phyloP scores from a whole-genome alignment of 495 filamentous ascomycete species.

The Thermothielavioides terrestris region DNA sequence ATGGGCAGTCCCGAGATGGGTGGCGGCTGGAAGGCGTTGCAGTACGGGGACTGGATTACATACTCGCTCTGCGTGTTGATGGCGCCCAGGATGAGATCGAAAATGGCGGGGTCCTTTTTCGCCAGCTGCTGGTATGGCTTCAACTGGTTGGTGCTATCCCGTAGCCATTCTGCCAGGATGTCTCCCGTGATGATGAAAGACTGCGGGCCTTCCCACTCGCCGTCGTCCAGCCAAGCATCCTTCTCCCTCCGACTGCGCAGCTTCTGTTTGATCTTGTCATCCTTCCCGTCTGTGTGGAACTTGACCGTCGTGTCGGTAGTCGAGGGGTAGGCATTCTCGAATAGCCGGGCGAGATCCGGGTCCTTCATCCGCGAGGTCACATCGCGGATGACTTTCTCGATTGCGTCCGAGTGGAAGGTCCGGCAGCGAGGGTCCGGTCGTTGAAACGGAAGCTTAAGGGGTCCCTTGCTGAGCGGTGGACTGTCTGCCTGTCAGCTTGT shows the following conservation, averaged over 20 bases:
- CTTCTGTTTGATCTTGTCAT: constrained; percentile 26
- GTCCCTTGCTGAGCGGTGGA: constrained; percentile 69
- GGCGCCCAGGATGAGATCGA: constrained; percentile 78
- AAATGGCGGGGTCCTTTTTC: constrained; percentile 63
- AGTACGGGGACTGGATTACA: constrained; percentile 91
- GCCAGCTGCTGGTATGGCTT: constrained; percentile 81
- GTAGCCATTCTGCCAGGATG: constrained; percentile 95
- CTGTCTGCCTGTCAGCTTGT: constrained; percentile 30
- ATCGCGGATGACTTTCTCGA: constrained; percentile 81
- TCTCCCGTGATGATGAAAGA: constrained; percentile 98
- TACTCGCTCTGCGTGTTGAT: constrained; percentile 96
- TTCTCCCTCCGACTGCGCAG: constrained; percentile 1
- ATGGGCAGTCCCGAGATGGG: constrained; percentile 63
- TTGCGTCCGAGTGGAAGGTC: constrained; percentile 75
- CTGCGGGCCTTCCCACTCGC: constrained; percentile 73
- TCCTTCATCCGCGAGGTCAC: constrained; percentile 72
- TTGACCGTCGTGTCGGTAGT: constrained; percentile 85
- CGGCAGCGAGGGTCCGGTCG: constrained; percentile 72
- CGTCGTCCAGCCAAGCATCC: constrained; percentile 31
- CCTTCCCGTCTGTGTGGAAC: constrained; percentile 44
- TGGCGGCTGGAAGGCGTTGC: constrained; percentile 96
- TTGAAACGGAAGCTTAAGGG: constrained; percentile 79
- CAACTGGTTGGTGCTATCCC: constrained; percentile 94
- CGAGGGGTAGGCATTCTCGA: constrained; percentile 96
- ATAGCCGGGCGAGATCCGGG: constrained; percentile 82